Base-by-base conservation (phyloP, 2,329 filamentous ascomycete genomes). In the Aspergillus awamori region DNA sequence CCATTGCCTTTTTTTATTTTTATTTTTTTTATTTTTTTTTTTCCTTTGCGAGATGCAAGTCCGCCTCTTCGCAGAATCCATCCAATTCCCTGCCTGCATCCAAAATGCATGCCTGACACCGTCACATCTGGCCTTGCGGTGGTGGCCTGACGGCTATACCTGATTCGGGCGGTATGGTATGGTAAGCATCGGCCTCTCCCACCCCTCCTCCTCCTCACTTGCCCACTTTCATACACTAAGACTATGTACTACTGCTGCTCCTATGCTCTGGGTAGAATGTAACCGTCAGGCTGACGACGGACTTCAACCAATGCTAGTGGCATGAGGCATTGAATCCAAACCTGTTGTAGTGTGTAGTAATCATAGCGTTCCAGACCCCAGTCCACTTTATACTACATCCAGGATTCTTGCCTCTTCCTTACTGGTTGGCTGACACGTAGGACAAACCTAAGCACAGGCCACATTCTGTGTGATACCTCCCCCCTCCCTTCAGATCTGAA, bases 391-490 rank as follows among this genome's bases (percentile, higher is more conserved):
- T 15, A 22, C 30, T 24, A 47, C 47, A 8, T 33, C 20, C 20
- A 28, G 8, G 26, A 47, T 56, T 47, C 24, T 15, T 56, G 41
- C 26, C 39, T 17, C 30, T 24, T 15, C n/a, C 51, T 51, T 39
- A 43, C 52, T 62, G 60, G 60, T 45, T 45, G 41, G 60, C 33
- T 56, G 22, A 56, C 28, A 45, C 53, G 57, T 24, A 59, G 26
- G 36, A 43, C 56, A 48, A 59, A 59, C 36, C 53, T 56, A 59
- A 56, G 57, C 60, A 56, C 60, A 53, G 60, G 48, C 60, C 60
- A 62, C 60, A 62, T 59, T 59, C 53, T 52, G 56, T 59, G 60
- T 52, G 60, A 58, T 45, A 58, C 48, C 51, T 43, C 28, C 51
- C n/a, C 51, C 33, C 33, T 36, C 51, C 36, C 41, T 26, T 49